phyloP scores from a whole-genome alignment of 352 stramenopile genomes.

The Aphanomyces stellatus region DNA sequence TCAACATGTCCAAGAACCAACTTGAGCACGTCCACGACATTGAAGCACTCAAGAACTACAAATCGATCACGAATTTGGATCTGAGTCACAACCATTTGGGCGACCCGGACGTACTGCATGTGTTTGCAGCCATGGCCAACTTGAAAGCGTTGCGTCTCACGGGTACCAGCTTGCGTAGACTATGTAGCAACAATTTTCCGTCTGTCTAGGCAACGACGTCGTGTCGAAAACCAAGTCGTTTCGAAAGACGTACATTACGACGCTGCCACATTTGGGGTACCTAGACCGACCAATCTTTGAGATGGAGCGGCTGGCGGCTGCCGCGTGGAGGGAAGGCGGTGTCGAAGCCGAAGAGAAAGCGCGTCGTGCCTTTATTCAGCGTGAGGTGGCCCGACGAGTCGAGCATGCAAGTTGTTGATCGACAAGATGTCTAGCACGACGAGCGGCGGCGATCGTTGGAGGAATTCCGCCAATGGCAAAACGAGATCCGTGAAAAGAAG shows the following conservation, averaged over 20 bases:
- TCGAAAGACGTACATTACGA: constrained; percentile 87
- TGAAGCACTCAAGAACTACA: constrained; percentile 54
- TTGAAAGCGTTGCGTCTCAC: constrained; percentile 70
- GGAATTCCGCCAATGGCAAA: constrained; percentile 75
- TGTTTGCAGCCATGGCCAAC: constrained; percentile 73
- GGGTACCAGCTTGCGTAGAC: neutral
- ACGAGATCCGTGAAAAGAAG: constrained; percentile 49
- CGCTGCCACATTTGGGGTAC: constrained; percentile 77
- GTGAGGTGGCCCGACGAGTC: constrained; percentile 26
- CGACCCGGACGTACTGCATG: constrained; percentile 58
- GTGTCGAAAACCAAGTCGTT: constrained; percentile 90
- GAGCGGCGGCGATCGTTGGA: constrained; percentile 52
- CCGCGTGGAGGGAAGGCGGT: constrained; percentile 84
- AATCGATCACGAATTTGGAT: constrained; percentile 85
- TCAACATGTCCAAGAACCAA: constrained; percentile 88
- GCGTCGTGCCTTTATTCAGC: constrained; percentile 60
- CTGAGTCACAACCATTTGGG: constrained; percentile 88
- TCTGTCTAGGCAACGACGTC: constrained; percentile 79
- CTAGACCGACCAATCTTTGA: constrained; percentile 94
- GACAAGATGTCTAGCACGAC: constrained; percentile 30
- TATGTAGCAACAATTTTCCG: neutral
- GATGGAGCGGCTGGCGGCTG: constrained; percentile 71
- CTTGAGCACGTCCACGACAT: constrained; percentile 66
- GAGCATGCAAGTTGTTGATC: neutral
- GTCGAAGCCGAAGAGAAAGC: constrained; percentile 80